Base-by-base conservation (phyloP, 2,329 filamentous ascomycete species). In the Arthroderma sp. region DNA sequence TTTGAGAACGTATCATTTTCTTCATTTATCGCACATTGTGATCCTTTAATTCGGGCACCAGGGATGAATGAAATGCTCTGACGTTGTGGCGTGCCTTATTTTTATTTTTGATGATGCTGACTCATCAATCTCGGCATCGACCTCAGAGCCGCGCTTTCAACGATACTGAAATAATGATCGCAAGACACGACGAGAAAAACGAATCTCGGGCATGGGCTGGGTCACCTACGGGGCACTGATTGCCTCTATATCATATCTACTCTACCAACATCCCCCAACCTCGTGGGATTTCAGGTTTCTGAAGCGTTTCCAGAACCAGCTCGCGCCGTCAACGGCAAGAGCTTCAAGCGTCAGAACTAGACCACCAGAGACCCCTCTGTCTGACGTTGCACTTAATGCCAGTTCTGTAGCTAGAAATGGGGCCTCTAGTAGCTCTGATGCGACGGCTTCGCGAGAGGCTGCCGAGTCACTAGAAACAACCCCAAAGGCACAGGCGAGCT, bases 151-250 rank as follows among this genome's bases (percentile, higher is more conserved):
- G 15, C 15, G 15, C 15, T 22, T 22, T 22, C 15, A 22, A 22
- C 15, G 15, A 22, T 22, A 3, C 15, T 22, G 15, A 22, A 22
- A 22, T 22, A 22, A 22, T 1, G 15, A 22, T 22, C 15, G 15
- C 15, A 22, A 22, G 15, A 22, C 8, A 34, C 2, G 2, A 3
- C 11, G 32, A 34, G 11, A 34, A 2, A 34, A 34, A 34, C 8
- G 11, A 22, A 34, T 3, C 32, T 36, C 33, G 36, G 45, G 40
- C 36, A 70, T 70, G 68, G 67, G 63, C 48, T 65, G 63, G 56
- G 53, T 65, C 48, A 62, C 61, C 32, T 54, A 65, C 29, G 62
- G 57, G 30, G 55, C 60, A 29, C 48, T 71, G 27, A 46, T 68
- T 42, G 55, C 62, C 29, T 62, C 67, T 6, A 51, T 62, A 33